Conservation (phyloP, 208 protist species). For the Trypanosoma lewisi region DNA sequence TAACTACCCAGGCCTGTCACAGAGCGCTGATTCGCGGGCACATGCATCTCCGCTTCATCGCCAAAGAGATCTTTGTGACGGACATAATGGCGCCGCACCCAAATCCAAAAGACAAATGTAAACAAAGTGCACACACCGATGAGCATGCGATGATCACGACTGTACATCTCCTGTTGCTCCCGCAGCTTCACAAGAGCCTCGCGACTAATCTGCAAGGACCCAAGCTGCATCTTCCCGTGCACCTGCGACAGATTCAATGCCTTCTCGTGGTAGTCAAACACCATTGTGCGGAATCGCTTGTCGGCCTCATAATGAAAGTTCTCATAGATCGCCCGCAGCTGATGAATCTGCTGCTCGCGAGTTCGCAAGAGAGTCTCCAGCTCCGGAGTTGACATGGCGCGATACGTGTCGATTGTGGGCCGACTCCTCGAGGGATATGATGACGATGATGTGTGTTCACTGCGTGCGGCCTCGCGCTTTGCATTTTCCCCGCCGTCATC, state of each 20-base stretch:
- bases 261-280: conserved; percentile 91
- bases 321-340: conserved; percentile 76
- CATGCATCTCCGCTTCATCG: conserved; percentile 23
- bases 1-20: conserved; percentile 61
- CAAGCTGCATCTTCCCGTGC: conserved; percentile 82
- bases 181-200: conserved; percentile 78
- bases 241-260: conserved; percentile 84
- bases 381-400: conserved; percentile 48
- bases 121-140: conserved; percentile 53
- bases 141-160: conserved; percentile 69
- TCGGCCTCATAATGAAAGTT: conserved; percentile 86
- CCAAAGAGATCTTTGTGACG: conserved; percentile 38
- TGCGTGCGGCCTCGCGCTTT: not conserved
- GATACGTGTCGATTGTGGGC: conserved; percentile 76
- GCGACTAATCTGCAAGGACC: conserved; percentile 71
- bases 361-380: conserved; percentile 52
- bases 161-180: conserved; percentile 83
- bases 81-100: conserved; percentile 85
- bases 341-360: conserved; percentile 52
- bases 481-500: conserved; percentile 43
- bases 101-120: conserved; percentile 77
- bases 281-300: conserved; percentile 73
- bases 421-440: conserved; percentile 10
- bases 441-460: conserved; percentile 15
- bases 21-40: conserved; percentile 19